Base-by-base conservation (phyloP, 2,329 filamentous ascomycete species). In the Aspergillus pseudonomiae region DNA sequence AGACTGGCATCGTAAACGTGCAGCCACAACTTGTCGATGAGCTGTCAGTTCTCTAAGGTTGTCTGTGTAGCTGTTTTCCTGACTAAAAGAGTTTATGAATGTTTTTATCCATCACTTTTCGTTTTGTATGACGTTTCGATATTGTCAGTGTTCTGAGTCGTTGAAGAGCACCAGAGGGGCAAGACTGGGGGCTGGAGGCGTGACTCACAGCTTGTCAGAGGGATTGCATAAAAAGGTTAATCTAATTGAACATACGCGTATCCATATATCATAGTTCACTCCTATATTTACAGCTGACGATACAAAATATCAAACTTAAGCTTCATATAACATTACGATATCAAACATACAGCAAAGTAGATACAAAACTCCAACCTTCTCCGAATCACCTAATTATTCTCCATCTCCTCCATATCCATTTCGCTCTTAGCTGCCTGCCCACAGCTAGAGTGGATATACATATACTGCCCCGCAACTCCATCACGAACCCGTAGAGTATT, bases 1-100 rank as follows among this genome's bases (percentile, higher is more conserved):
- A 41, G 36, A 65, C 57, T 1, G 58, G 67, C 34, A 41, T 62
- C 28, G 59, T 67, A 28, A 63, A n/a, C 24, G 65, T 66, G 12
- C 46, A 48, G 43, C 30, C 26, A n/a, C 58, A 63, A 32, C 61
- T 36, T 41, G 57, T 43, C 19, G 63, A 65, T 63, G 58, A 63
- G 50, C 12, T 64, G 50, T 39, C 56, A 16, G 30, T 59, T 19
- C 12, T 63, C n/a, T 64, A 32, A 61, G 32, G 28, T n/a, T 48
- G 21, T 39, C 3, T 6, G 11, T 9, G 19, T 28, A 32, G 2
- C 10, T 39, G n/a, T 24, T 28, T 55, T 52, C 9, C 19, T 32
- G 12, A 14, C 3, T 50, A 30, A 30, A 19, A 4, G 24, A 4
- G 16, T n/a, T 50, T 1, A 26, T 28, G 2, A 28, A 11, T 50